Percentiles rank a stretch among this genome's conserved stretches.
Evolutionary conservation across 352 stramenopile species (phyloP).

Genomic region (Globisporangium emineosum): DNA sequence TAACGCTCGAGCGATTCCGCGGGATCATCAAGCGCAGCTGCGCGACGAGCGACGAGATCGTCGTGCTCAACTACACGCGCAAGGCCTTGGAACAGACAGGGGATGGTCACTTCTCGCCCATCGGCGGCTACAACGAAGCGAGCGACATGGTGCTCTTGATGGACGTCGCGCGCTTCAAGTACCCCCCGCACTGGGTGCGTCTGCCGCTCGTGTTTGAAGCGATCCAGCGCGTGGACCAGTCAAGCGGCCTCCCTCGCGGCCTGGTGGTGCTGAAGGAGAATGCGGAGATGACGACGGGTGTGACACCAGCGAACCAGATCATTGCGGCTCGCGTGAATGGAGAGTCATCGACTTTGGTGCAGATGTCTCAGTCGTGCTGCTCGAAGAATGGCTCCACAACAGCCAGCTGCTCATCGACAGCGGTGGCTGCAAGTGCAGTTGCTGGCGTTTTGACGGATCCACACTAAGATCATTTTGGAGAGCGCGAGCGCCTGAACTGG

Average conservation of each 20-base stretch:
- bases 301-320: conserved; percentile 5
- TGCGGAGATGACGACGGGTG: neutral
- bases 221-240: conserved; percentile 46
- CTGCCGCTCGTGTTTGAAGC: conserved; percentile 48
- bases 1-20: conserved; percentile 55
- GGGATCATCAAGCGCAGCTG: conserved; percentile 75
- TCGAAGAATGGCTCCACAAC: neutral
- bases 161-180: conserved; percentile 96
- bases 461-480: neutral
- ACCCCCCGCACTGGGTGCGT: conserved; percentile 88
- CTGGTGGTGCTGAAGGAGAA: conserved; percentile 14
- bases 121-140: conserved; percentile 92
- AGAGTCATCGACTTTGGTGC: neutral
- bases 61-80: conserved; percentile 92
- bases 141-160: conserved; percentile 94
- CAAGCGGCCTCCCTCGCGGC: conserved; percentile 34
- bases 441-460: neutral
- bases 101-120: conserved; percentile 95
- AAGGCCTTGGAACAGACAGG: conserved; percentile 93
- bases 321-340: neutral
- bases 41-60: conserved; percentile 67
- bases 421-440: neutral
- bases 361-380: neutral
- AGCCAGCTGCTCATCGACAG: neutral
- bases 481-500: neutral